Evolutionary conservation across 441 rosid genomes (phyloP).

Genomic region (Hura crepitans): DNA sequence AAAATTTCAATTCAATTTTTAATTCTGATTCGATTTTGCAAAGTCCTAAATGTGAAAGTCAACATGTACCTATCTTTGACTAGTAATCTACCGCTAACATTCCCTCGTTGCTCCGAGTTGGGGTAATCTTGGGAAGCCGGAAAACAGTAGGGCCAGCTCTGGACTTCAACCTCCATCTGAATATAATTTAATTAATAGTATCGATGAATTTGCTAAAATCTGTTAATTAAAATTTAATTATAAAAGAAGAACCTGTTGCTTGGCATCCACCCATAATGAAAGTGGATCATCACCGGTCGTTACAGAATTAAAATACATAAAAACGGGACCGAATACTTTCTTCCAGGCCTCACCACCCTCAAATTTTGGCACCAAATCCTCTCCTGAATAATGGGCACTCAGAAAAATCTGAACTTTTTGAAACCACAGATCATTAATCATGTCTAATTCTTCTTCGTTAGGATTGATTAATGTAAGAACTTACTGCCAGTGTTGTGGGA

Average conservation of each 20-base stretch:
- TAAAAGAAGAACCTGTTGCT: conserved; percentile 69
- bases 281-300: conserved; percentile 34
- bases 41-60: too few relatives aligned
- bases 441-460: too few relatives aligned
- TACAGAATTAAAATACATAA: conserved; percentile 54
- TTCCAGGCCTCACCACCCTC: conserved; percentile 64
- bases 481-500: conserved; percentile 62
- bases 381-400: conserved; percentile 74
- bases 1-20: too few relatives aligned
- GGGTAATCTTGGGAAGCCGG: conserved; percentile 57
- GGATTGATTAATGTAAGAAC: conserved; percentile 14
- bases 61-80: conserved; percentile 47
- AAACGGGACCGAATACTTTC: conserved; percentile 78
- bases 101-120: conserved; percentile 46
- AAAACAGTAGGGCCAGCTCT: conserved; percentile 72
- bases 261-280: conserved; percentile 69
- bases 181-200: not conserved
- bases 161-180: conserved; percentile 47
- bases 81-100: conserved; percentile 55
- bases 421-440: not conserved
- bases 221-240: not conserved
- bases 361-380: conserved; percentile 58
- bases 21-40: too few relatives aligned
- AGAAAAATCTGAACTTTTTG: conserved; percentile 51
- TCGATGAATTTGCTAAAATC: too few relatives aligned